Base-by-base conservation (phyloP, 1,139 yeast genomes). In the Hansenula lynferdii region DNA sequence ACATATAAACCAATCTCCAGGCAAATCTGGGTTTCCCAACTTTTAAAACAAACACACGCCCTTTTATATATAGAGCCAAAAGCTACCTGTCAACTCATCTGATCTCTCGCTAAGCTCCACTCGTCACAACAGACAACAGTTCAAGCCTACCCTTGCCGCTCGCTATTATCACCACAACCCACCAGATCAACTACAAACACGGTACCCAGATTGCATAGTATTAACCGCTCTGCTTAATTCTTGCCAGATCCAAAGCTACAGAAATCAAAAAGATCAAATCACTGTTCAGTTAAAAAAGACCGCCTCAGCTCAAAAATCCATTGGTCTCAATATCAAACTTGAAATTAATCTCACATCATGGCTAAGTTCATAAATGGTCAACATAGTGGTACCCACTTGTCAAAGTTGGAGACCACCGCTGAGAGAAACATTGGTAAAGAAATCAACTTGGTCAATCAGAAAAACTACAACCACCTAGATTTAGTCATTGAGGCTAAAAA, bases 401-500 rank as follows among this genome's bases (percentile, higher is more conserved):
- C 4, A 19, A 41, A 47, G 30, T 42, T 51, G 12, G 56, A 50
- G 34, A 49, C 54, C 3, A 30, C 45, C 11, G 56, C 54, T 16
- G 56, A 51, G 38, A 42, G 35, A 35, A 30, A 43, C 9, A 35
- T 51, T n/a, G 56, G 56, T 19, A 51, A 49, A 37, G 56, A 47
- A 35, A 51, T 51, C 44, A 50, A 37, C 35, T 31, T 52, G 17
- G 47, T 52, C 15, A 39, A 44, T 19, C 39, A 35, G 22, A 43
- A 45, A 31, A 54, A 51, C 38, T 47, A 42, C 40, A 50, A 46
- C 39, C 57, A 51, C 28, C 39, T 53, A 16, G 53, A 53, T 34
- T 42, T 53, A 4, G 34, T 53, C 18, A 51, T 47, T 16, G 56
- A 50, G 42, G 56, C 56, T 17, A 51, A 51, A 38, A 48, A 48